Conservation (phyloP, 2,329 filamentous ascomycete genomes). For the Diaporthe amygdali region DNA sequence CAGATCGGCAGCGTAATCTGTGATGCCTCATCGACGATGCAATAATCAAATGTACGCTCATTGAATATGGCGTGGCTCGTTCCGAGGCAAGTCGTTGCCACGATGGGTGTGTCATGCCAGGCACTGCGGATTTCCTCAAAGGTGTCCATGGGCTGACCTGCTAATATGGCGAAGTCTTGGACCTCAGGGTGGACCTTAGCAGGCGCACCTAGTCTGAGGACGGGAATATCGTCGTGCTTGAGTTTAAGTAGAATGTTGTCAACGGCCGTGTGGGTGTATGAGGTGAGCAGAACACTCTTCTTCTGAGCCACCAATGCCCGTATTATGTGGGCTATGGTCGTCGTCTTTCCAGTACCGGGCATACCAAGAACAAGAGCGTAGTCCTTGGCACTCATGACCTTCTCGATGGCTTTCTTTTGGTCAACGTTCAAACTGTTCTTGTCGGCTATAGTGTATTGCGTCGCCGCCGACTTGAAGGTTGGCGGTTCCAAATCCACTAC, state of each 20-base stretch:
- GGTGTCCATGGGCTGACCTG: constrained; percentile 72
- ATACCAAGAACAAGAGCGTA: constrained; percentile 98
- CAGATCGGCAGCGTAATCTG: constrained; percentile 97
- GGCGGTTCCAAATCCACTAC: constrained; percentile 81
- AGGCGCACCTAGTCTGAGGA: constrained; percentile 83
- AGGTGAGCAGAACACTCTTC: constrained; percentile 91
- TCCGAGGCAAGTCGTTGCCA: constrained; percentile 93
- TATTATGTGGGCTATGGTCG: constrained; percentile 97
- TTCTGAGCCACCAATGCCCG: constrained; percentile 85
- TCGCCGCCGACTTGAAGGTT: constrained; percentile 70
- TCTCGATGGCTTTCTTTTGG: constrained; percentile 84
- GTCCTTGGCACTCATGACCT: constrained; percentile 94
- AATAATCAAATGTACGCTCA: constrained; percentile 93
- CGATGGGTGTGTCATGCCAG: constrained; percentile 86
- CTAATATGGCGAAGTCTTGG: constrained; percentile 81
- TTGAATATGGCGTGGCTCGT: constrained; percentile 89
- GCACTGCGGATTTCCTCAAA: constrained; percentile 84
- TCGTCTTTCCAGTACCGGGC: constrained; percentile 98
- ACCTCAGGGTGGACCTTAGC: constrained; percentile 91
- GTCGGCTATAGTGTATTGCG: constrained; percentile 66
- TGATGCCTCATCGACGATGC: constrained; percentile 96
- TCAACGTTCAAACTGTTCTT: constrained; percentile 81
- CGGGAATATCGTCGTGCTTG: constrained; percentile 74
- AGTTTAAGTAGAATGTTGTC: constrained; percentile 98
- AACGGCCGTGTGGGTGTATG: constrained; percentile 96